Base-by-base conservation (phyloP, 1,284 basidiomycete genomes). In the Cryptococcus floricola region DNA sequence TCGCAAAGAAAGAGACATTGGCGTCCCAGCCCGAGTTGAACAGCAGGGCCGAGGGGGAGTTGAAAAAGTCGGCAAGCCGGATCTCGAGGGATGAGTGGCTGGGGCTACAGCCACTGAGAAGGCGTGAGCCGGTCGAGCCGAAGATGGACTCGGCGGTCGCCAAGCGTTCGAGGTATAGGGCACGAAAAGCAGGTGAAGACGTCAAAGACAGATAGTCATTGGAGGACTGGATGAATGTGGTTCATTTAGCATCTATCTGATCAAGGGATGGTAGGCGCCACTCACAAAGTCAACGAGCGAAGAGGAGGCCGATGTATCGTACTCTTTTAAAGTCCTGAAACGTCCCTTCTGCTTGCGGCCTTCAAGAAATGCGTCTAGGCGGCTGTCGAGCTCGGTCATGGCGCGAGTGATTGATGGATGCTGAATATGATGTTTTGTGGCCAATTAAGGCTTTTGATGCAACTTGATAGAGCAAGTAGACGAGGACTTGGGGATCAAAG, bases 21-120 rank as follows among this genome's bases (percentile, higher is more conserved):
- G 95, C 93, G 74, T 97, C 93, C 76, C 88, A 97, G 0, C 94
- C 95, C 0, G 89, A 92, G 75, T 93, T 95, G 83, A 96, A 97
- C 16, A 98, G 81, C 12, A 98, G 80, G 0, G 88, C 89, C 0
- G 84, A 78, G 28, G 83, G 83, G 4, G 83, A 79, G 27, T 74
- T 64, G 77, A 93, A 90, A 74, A 90, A 88, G 1, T 48, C 58
- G 0, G 80, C 77, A 19, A 93, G 80, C 0, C 88, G 83, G 6
- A 75, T 73, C 72, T 95, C 91, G 50, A 95, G 80, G 2, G 79
- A 77, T 25, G 78, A 77, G 74, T 95, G 91, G 1, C 83, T 79
- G 7, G 79, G 74, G 0, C 84, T 83, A 70, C 92, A 90, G 37
- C 83, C 83, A 57, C 92, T 89, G n/a, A 97, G 83, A 0, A 98